Conservation (phyloP, 2,329 filamentous ascomycete species). For the Tetracladium maxilliforme region DNA sequence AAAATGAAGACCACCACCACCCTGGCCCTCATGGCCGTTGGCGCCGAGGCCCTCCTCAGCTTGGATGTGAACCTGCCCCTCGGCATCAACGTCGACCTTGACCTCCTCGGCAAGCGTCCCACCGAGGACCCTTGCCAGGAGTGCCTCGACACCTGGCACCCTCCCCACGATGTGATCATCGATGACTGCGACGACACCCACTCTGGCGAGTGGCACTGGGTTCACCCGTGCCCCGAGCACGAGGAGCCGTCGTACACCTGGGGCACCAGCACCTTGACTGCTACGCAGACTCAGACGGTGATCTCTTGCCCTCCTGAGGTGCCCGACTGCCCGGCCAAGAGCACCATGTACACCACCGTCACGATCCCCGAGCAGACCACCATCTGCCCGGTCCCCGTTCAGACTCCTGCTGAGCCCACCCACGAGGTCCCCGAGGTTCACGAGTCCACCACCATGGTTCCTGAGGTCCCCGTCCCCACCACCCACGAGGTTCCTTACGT, state of each 20-base stretch:
- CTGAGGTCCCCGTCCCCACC: slow-evolving; percentile 2
- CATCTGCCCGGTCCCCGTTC: slow-evolving; percentile 25
- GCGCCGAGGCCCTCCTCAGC: slow-evolving; percentile 5
- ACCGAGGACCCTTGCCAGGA: slow-evolving; percentile 9
- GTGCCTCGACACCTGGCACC: slow-evolving; percentile 19
- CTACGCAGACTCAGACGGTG: slow-evolving; percentile 22
- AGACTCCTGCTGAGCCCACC: slow-evolving; percentile 4
- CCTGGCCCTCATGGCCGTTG: slow-evolving; percentile 7
- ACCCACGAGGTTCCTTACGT: slow-evolving; percentile 3
- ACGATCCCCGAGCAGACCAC: slow-evolving; percentile 23
- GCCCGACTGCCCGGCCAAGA: slow-evolving; percentile 17
- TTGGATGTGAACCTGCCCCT: slow-evolving; percentile 8
- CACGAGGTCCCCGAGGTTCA: slow-evolving; percentile 1
- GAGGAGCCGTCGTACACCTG: slow-evolving; percentile 14
- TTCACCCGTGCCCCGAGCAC: slow-evolving; percentile 15
- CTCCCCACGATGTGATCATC: slow-evolving; percentile 17
- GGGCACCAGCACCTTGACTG: slow-evolving; percentile 25
- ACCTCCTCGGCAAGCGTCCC: slow-evolving; percentile 4
- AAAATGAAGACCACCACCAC: slow-evolving; percentile 1
- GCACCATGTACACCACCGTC: slow-evolving; percentile 19
- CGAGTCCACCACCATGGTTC: slow-evolving; percentile 2
- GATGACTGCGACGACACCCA: slow-evolving; percentile 18
- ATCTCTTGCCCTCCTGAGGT: slow-evolving; percentile 20
- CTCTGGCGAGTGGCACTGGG: slow-evolving; percentile 19
- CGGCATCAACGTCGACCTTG: slow-evolving; percentile 8